Base-by-base conservation (phyloP, 169 alveolate genomes). In the Ophryocystis elektroscirrha region DNA sequence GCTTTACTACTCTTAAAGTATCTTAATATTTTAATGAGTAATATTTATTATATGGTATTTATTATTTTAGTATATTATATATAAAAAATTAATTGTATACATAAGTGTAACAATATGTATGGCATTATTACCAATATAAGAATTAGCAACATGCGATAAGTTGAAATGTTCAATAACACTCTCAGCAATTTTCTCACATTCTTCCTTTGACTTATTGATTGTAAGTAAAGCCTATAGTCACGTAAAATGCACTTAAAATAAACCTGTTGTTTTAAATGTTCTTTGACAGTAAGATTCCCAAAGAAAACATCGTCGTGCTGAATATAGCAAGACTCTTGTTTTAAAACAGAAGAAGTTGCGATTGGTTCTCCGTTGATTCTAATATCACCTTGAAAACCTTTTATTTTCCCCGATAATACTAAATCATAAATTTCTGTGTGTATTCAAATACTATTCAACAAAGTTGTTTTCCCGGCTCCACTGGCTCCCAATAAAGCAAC, bases 401-500 rank as follows among this genome's bases (percentile, higher is more conserved):
- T 32, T 50, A 59, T 53, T 5, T 55, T 55, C 16, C 76, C 55
- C 24, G 64, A 53, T 43, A 61, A 39, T 22, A 59, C 67, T 59
- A 39, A 32, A 35, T 18, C 5, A 44, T 9, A 0, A n/a, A 1
- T 6, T 18, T 6, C 6, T 28, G 2, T 3, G 12, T 24, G 29
- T 0, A 2, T 2, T 5, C 12, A 24, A 49, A 12, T 19, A 54
- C 65, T 56, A 53, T 71, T 68, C 23, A 78, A 63, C 7, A 76
- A 55, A 7, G 80, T 66, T 19, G 85, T 70, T 59, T 74, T 78
- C 29, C 87, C 87, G 20, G 84, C 82, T 1, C 87, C 87, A 12
- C 80, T 67, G 25, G 82, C 60, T 0, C 87, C 87, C 76, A 78
- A 62, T 20, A 78, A 61, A 0, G 78, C 79, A 25, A 72, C 69